phyloP scores from a whole-genome alignment of 768 basidiomycete species.

The Suillus plorans region DNA sequence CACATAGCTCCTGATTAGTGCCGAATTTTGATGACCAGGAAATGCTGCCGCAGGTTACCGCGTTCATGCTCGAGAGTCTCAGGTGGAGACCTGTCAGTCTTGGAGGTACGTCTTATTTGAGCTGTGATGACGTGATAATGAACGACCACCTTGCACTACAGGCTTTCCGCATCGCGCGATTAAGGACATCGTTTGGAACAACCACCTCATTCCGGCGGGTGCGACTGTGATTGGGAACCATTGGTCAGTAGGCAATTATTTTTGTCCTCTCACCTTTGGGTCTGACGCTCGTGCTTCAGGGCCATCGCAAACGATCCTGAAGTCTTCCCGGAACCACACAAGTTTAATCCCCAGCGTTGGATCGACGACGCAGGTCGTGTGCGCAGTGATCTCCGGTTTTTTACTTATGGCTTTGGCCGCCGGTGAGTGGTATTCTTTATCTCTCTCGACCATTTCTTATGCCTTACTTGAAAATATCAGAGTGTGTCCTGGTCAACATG shows the following conservation, averaged over 20 bases:
- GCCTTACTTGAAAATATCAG: slow-evolving; percentile 22
- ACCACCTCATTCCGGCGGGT: slow-evolving; percentile 41
- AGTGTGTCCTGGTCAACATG: slow-evolving; percentile 57
- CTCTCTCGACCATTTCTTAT: background rate
- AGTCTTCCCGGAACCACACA: slow-evolving; percentile 53
- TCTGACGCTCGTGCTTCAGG: slow-evolving; percentile 13
- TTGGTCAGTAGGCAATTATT: slow-evolving; percentile 27
- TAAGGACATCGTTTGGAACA: slow-evolving; percentile 45
- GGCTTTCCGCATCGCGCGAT: slow-evolving; percentile 65
- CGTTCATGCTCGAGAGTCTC: slow-evolving; percentile 37
- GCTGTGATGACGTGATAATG: background rate
- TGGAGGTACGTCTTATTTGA: slow-evolving; percentile 20
- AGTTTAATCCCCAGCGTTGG: slow-evolving; percentile 57
- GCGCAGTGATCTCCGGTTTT: slow-evolving; percentile 27
- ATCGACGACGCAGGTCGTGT: slow-evolving; percentile 27
- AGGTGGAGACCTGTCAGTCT: slow-evolving; percentile 38
- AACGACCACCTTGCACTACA: slow-evolving; percentile 19
- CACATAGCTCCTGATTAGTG: slow-evolving; percentile 18
- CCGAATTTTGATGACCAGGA: slow-evolving; percentile 37
- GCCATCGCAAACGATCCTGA: slow-evolving; percentile 52
- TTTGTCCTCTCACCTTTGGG: background rate
- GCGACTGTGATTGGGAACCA: slow-evolving; percentile 38
- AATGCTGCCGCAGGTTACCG: slow-evolving; percentile 33
- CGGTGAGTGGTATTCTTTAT: slow-evolving; percentile 16
- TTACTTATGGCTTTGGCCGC: slow-evolving; percentile 37